These are phyloP conservation scores for Helenozyma baotianmanensis DNA, from an alignment of 805 yeast genomes.

Conservation along the genomic window DNA sequence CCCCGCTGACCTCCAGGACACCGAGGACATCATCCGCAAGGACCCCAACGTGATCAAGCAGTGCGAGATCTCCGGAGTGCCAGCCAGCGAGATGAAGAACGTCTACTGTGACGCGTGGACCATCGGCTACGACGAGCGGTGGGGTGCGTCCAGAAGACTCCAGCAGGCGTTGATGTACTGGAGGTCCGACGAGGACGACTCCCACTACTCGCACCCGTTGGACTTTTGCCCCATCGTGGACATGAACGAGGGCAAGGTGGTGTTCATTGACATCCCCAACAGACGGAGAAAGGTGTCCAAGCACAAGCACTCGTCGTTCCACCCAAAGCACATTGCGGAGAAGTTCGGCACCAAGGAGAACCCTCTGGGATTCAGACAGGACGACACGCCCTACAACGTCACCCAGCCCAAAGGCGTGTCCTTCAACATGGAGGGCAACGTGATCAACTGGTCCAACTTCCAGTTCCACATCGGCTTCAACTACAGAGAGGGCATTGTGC, in stretches of 20 bases:
- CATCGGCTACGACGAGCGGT: constrained; percentile 68
- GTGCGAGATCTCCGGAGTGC: constrained; percentile 65
- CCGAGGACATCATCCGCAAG: constrained; percentile 62
- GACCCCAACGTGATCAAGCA: constrained; percentile 72
- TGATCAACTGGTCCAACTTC: constrained; percentile 75
- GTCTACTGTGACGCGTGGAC: constrained; percentile 68
- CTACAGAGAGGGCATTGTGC: constrained; percentile 80
- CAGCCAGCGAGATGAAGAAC: constrained; percentile 55
- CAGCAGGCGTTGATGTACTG: constrained; percentile 81
- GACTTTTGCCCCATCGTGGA: constrained; percentile 83
- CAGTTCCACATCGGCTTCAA: constrained; percentile 78
- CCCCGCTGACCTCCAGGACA: constrained; percentile 56
- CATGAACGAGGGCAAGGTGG: constrained; percentile 62
- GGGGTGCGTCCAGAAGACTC: constrained; percentile 70
- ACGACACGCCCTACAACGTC: constrained; percentile 61
- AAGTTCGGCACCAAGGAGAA: constrained; percentile 49
- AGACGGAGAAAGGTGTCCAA: constrained; percentile 69
- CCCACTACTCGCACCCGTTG: constrained; percentile 69
- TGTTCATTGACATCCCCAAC: constrained; percentile 70
- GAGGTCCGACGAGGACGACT: constrained; percentile 71
- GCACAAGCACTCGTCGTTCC: constrained; percentile 65
- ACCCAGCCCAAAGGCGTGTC: constrained; percentile 83
- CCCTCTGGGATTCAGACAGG: constrained; percentile 52
- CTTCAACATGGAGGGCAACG: constrained; percentile 63
- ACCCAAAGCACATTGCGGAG: constrained; percentile 58